These are phyloP conservation scores for Lagenidium giganteum DNA, from an alignment of 352 stramenopile genomes.

Conservation along the genomic window DNA sequence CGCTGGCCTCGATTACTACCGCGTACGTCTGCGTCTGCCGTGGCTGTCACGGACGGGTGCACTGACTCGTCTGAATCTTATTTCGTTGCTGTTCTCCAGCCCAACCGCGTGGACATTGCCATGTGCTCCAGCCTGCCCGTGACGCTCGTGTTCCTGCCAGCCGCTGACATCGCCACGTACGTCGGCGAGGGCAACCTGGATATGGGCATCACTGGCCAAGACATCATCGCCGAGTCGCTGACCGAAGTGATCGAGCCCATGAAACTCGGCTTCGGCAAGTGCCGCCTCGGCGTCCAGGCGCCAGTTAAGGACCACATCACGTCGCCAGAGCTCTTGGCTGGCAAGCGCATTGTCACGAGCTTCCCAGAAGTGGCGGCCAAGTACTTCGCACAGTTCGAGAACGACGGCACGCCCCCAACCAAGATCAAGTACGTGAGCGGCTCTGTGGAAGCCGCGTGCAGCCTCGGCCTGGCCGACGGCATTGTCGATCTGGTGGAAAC, in stretches of 20 bases:
- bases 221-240: conserved; percentile 87
- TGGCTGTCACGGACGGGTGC: no score
- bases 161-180: conserved; percentile 95
- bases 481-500: conserved; percentile 98
- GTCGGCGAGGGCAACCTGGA: conserved; percentile 96
- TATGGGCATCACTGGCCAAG: conserved; percentile 94
- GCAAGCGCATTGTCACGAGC: conserved; percentile 95
- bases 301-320: conserved; percentile 85
- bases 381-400: conserved; percentile 92
- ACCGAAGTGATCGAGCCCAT: conserved; percentile 89
- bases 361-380: conserved; percentile 90
- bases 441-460: conserved; percentile 94
- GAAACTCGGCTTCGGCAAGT: conserved; percentile 94
- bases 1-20: conserved; percentile 91
- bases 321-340: conserved; percentile 71
- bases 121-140: conserved; percentile 91
- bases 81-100: conserved; percentile 27
- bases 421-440: conserved; percentile 95
- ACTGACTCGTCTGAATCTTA: neutral
- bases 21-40: conserved; percentile 27
- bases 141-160: conserved; percentile 95
- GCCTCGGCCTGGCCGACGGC: conserved; percentile 94
- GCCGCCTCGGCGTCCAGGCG: conserved; percentile 91
- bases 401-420: conserved; percentile 27
- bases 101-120: conserved; percentile 86